Percentiles rank a stretch among this genome's conserved stretches.
Conservation (phyloP, 208 protist species). For the Crithidia expoeki region DNA sequence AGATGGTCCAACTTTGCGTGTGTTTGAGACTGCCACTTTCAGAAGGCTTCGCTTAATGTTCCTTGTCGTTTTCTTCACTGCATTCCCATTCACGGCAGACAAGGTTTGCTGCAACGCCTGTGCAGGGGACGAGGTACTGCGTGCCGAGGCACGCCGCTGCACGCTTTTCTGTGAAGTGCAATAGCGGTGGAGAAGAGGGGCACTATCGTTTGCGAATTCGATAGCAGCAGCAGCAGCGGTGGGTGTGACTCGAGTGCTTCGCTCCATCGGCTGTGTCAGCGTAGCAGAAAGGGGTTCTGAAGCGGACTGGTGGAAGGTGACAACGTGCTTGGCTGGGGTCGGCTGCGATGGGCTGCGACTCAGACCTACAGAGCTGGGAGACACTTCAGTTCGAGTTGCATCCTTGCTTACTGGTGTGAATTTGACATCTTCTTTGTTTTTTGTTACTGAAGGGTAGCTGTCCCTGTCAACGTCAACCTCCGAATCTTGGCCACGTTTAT, state of each 20-base stretch:
- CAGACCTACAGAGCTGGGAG: constrained; percentile 23
- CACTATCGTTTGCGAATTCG: constrained; percentile 1
- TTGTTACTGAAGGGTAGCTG: not conserved
- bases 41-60: constrained; percentile 1
- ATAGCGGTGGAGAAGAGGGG: constrained; percentile 46
- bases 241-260: no score
- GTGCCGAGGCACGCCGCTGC: no score
- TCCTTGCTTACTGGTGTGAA: not conserved
- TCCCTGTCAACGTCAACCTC: not conserved
- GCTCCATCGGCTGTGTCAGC: not conserved
- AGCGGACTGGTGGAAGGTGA: not conserved
- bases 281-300: constrained; percentile 14
- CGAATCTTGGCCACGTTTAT: constrained; percentile 26
- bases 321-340: not conserved
- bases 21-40: not conserved
- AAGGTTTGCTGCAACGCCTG: not conserved
- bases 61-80: not conserved
- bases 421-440: not conserved
- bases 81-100: not conserved
- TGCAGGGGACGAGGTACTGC: no score
- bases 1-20: not conserved
- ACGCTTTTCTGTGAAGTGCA: constrained; percentile 19
- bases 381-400: not conserved
- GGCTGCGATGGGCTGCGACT: constrained; percentile 24
- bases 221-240: not conserved